Evolutionary conservation across 768 basidiomycete genomes (phyloP).

Genomic region (Kwoniella bestiolae): DNA sequence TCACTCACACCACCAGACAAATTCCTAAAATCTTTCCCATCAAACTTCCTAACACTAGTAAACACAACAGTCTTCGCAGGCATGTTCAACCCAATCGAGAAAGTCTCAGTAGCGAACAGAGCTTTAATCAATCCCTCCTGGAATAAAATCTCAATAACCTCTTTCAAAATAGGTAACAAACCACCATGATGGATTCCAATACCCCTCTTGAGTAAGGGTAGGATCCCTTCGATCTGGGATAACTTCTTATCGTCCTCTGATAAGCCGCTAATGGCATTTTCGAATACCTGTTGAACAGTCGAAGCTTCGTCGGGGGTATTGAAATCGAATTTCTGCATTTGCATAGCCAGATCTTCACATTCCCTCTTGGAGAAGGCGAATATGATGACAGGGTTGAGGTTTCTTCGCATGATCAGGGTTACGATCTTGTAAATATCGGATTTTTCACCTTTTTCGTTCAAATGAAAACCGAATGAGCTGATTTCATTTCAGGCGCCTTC

Average conservation of each 20-base stretch:
- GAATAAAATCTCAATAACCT: conserved; percentile 98
- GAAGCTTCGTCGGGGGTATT: conserved; percentile 91
- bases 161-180: conserved; percentile 93
- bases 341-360: conserved; percentile 89
- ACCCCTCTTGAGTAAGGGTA: conserved; percentile 90
- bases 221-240: conserved; percentile 88
- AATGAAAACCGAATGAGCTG: too few relatives aligned
- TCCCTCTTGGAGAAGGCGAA: conserved; percentile 99
- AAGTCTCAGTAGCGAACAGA: conserved; percentile 94
- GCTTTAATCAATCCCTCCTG: conserved; percentile 98
- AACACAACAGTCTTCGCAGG: conserved; percentile 99
- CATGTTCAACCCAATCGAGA: conserved; percentile 77
- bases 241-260: conserved; percentile 83
- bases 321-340: conserved; percentile 93
- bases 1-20: conserved; percentile 64
- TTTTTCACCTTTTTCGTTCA: conserved; percentile 38
- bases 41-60: conserved; percentile 91
- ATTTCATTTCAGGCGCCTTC: too few relatives aligned
- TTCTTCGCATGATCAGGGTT: conserved; percentile 96
- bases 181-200: conserved; percentile 99
- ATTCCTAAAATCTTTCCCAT: conserved; percentile 91
- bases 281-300: conserved; percentile 83
- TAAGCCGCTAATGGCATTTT: conserved; percentile 88
- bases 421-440: conserved; percentile 98
- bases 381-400: conserved; percentile 96